Evolutionary conservation across 768 basidiomycete species (phyloP).

Genomic region (Auriculariales sp.): DNA sequence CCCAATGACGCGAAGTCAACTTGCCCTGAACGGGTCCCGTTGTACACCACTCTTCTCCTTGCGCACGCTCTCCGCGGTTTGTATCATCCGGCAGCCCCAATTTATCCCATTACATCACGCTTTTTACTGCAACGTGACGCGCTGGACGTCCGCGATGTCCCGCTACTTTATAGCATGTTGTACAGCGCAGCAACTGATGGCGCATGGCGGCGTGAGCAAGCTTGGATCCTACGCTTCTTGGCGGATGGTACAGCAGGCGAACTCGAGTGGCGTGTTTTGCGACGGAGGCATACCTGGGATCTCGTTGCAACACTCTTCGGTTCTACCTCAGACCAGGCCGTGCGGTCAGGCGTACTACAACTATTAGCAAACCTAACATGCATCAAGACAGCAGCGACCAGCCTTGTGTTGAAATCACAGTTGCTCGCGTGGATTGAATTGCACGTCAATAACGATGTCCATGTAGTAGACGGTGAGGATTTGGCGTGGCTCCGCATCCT

Average conservation of each 20-base stretch:
- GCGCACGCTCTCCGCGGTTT: slow-evolving; percentile 68
- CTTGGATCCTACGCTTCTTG: slow-evolving; percentile 77
- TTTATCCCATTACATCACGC: slow-evolving; percentile 72
- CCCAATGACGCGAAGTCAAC: slow-evolving; percentile 17
- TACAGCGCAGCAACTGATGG: slow-evolving; percentile 49
- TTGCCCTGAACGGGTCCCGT: slow-evolving; percentile 45
- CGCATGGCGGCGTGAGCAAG: slow-evolving; percentile 77
- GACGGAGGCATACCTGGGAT: slow-evolving; percentile 79
- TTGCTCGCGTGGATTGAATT: slow-evolving; percentile 75
- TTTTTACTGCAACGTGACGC: slow-evolving; percentile 84
- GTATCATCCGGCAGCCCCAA: slow-evolving; percentile 78
- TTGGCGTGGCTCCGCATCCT: slow-evolving; percentile 15
- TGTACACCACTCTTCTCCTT: slow-evolving; percentile 68
- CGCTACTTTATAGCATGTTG: slow-evolving; percentile 79
- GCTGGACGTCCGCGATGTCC: slow-evolving; percentile 70
- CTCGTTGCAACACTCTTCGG: slow-evolving; percentile 70
- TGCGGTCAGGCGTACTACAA: slow-evolving; percentile 53
- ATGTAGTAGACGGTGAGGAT: slow-evolving; percentile 8
- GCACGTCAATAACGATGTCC: slow-evolving; percentile 28
- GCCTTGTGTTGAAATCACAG: slow-evolving; percentile 55
- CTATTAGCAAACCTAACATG: slow-evolving; percentile 64
- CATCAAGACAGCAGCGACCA: slow-evolving; percentile 51
- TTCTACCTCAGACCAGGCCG: slow-evolving; percentile 31
- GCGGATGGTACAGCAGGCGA: slow-evolving; percentile 63
- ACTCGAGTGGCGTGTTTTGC: slow-evolving; percentile 70